Evolutionary conservation across 2,329 filamentous ascomycete genomes (phyloP).

Genomic region (Diaporthe humulicola): DNA sequence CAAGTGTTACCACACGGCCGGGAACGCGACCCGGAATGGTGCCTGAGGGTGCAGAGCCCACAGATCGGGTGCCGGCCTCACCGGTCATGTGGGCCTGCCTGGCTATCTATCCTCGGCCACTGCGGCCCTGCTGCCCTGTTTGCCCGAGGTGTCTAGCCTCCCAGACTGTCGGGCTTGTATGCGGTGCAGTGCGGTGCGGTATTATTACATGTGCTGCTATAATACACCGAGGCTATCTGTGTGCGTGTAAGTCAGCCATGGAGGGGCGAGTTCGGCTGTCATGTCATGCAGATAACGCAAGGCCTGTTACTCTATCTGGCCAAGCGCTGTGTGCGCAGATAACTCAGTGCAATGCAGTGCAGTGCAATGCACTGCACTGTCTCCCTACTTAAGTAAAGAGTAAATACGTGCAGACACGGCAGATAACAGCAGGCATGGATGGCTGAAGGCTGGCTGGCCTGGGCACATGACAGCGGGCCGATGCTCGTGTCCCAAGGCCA

Average conservation of each 20-base stretch:
- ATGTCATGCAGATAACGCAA: not conserved
- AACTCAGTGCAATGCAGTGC: not conserved
- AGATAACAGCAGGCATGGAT: slow-evolving; percentile 1
- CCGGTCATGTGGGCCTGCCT: slow-evolving; percentile 3
- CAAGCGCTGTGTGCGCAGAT: not conserved
- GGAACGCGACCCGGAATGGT: slow-evolving; percentile 9
- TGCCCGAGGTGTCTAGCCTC: slow-evolving; percentile 12
- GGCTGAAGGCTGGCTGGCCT: not conserved
- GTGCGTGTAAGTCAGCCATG: not conserved
- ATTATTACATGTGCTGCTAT: slow-evolving; percentile 10
- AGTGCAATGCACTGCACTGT: not conserved
- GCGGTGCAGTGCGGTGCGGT: not conserved
- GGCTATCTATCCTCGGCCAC: slow-evolving; percentile 15
- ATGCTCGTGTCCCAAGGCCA: slow-evolving; percentile 6
- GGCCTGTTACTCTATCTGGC: not conserved
- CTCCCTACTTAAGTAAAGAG: too few relatives aligned
- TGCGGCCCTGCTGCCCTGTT: slow-evolving; percentile 13
- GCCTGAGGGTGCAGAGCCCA: slow-evolving; percentile 1
- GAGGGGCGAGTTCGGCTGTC: not conserved
- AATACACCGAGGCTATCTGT: not conserved
- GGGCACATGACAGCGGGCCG: slow-evolving; percentile 21
- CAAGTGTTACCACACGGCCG: slow-evolving; percentile 13
- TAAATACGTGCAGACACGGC: not conserved
- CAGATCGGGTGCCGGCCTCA: slow-evolving; percentile 10
- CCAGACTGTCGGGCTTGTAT: slow-evolving; percentile 26